Base-by-base conservation (phyloP, 345 rosid genomes). In the Lumnitzera racemosa region DNA sequence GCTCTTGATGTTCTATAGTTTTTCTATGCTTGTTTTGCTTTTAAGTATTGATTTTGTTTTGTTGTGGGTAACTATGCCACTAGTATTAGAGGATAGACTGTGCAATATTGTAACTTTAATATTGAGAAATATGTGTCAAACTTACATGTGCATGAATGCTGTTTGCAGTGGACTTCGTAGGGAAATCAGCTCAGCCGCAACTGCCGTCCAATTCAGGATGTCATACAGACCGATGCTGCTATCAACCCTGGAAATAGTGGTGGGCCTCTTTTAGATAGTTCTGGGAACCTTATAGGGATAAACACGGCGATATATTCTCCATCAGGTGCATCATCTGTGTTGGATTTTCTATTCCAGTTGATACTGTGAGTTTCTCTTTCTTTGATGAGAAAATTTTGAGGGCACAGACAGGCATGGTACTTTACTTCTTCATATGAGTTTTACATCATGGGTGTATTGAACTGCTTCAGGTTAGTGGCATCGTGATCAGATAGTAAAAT, bases 231-330 rank as follows among this genome's bases (percentile, higher is more conserved):
- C 13, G 98, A 92, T 82, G 97, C 98, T 53, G 96, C 97, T 24
- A 92, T 92, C 63, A 92, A 92, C 74, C 98, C 98, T 58, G 96
- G 98, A 25, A 89, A 92, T 69, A 89, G 98, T 29, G 98, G 98
- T 62, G 96, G 98, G 12, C 98, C 98, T 7, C 96, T 92, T 64
- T 84, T 92, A 27, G 98, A 92, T 69, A 92, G 98, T 68, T 74
- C 96, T 36, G 98, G 98, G 70, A 89, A 61, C 46, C 81, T 92
- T 29, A 92, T 92, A 54, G 98, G 98, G 69, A 82, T 92, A 57
- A 92, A 92, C 71, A 92, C 98, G 20, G 96, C 98, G 58, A 89
- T 92, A 70, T 89, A 89, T 76, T 92, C 98, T 57, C 98, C 98
- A 59, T 92, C 98, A 55, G 98, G 98, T 70, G 98, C 96, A 68